Percentiles rank a stretch among this genome's conserved stretches.
Conservation (phyloP, 2,329 filamentous ascomycete genomes). For the Penicillium capsulatum region DNA sequence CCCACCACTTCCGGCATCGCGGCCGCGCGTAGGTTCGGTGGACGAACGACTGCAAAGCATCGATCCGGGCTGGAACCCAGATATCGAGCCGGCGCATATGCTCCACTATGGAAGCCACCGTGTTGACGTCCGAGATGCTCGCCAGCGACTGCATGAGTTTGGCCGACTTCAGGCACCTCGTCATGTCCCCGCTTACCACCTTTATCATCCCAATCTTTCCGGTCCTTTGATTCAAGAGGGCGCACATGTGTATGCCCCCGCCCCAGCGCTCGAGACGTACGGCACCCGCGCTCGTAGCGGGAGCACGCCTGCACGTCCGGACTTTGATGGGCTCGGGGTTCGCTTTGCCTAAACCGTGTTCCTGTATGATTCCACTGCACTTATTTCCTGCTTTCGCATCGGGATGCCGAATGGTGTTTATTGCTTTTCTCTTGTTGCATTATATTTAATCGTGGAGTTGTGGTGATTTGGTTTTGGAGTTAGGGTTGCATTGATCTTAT, state of each 20-base stretch:
- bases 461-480: constrained; percentile 47
- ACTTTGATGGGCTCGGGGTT: constrained; percentile 22
- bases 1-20: constrained; percentile 8
- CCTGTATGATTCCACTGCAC: constrained; percentile 1
- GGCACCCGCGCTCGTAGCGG: constrained; percentile 28
- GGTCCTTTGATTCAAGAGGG: constrained; percentile 27
- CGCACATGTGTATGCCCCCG: constrained; percentile 14
- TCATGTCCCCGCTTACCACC: constrained; percentile 19
- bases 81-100: constrained; percentile 11
- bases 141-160: constrained; percentile 22
- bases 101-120: constrained; percentile 28
- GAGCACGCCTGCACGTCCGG: constrained; percentile 29
- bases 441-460: constrained; percentile 36
- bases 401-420: no score
- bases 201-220: constrained; percentile 29
- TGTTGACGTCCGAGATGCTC: constrained; percentile 30
- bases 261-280: constrained; percentile 14
- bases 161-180: constrained; percentile 15
- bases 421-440: neutral
- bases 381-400: constrained; percentile 2
- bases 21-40: constrained; percentile 18
- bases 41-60: constrained; percentile 15
- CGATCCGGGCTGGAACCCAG: constrained; percentile 16
- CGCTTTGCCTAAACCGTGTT: constrained; percentile 10
- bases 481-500: no score